A percentile compares a stretch with the other conserved stretches of the same genome.
Evolutionary conservation across 2,329 filamentous ascomycete genomes (phyloP).

Genomic region (Leptographium radiaticola): DNA sequence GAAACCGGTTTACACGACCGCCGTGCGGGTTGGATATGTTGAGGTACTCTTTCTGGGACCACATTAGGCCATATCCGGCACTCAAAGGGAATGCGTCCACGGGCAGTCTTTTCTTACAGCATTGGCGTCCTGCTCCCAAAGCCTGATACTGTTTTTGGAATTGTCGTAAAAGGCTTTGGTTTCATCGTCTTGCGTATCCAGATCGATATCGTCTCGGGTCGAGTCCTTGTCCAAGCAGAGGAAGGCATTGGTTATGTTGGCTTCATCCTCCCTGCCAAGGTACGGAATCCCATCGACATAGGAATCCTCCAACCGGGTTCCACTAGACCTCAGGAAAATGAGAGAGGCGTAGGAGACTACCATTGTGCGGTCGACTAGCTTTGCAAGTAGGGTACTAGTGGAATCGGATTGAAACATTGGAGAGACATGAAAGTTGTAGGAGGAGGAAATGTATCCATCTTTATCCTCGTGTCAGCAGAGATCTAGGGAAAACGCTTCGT

Average conservation of each 20-base stretch:
- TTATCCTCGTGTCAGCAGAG: not conserved
- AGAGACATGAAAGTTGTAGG: slow-evolving; percentile 20
- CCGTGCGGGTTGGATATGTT: slow-evolving; percentile 13
- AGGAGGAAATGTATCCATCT: slow-evolving; percentile 12
- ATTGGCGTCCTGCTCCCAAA: slow-evolving; percentile 5
- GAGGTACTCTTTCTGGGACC: not conserved
- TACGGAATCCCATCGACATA: slow-evolving; percentile 19
- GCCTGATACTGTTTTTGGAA: not conserved
- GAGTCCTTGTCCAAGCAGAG: not conserved
- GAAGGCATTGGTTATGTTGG: slow-evolving; percentile 1
- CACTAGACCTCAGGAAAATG: slow-evolving; percentile 16
- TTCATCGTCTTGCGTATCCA: not conserved
- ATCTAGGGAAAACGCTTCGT: not conserved
- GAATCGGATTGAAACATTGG: slow-evolving; percentile 15
- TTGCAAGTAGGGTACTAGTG: slow-evolving; percentile 10
- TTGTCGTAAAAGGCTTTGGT: slow-evolving; percentile 8
- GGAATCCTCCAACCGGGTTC: slow-evolving; percentile 15
- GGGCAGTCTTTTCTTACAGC: not conserved
- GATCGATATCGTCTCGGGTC: not conserved
- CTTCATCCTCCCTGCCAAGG: slow-evolving; percentile 16
- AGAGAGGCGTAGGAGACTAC: slow-evolving; percentile 17
- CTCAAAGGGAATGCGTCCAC: not conserved
- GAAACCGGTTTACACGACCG: slow-evolving; percentile 15
- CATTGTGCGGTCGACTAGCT: slow-evolving; percentile 16
- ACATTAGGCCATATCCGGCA: not conserved